Conservation (phyloP, 2,329 filamentous ascomycete genomes). For the Cladosporium phlei region DNA sequence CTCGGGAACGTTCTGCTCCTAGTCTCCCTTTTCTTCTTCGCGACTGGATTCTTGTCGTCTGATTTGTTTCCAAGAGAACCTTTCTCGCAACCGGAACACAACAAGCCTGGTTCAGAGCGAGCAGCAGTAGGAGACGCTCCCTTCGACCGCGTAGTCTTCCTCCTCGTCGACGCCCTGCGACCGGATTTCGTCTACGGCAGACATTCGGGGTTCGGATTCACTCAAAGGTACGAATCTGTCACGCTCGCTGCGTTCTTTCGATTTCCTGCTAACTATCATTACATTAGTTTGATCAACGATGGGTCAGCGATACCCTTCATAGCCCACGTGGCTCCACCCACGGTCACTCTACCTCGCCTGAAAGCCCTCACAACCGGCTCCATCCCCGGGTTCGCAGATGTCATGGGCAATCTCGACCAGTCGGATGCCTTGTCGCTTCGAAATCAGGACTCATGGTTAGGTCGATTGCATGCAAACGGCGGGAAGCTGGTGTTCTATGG, state of each 20-base stretch:
- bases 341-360: conserved; percentile 97
- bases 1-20: neutral
- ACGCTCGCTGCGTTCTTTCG: neutral
- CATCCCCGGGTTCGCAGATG: conserved; percentile 92
- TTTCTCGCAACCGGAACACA: conserved; percentile 28
- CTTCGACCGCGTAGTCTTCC: conserved; percentile 89
- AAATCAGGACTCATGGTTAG: conserved; percentile 90
- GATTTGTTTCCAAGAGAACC: conserved; percentile 34
- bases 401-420: conserved; percentile 96
- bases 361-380: conserved; percentile 97
- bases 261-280: neutral
- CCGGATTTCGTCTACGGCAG: conserved; percentile 91
- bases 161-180: conserved; percentile 69
- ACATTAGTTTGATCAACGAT: conserved; percentile 68
- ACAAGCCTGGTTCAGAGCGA: no score
- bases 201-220: conserved; percentile 76
- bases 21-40: neutral
- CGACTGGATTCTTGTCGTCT: neutral
- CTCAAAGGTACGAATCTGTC: conserved; percentile 63
- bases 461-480: conserved; percentile 68
- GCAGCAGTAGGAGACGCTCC: no score
- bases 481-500: neutral
- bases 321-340: conserved; percentile 87
- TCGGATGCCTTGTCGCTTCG: conserved; percentile 86
- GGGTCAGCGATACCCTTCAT: conserved; percentile 88